phyloP scores from a whole-genome alignment of 129 eudicot species.

The Calendula officinalis region DNA sequence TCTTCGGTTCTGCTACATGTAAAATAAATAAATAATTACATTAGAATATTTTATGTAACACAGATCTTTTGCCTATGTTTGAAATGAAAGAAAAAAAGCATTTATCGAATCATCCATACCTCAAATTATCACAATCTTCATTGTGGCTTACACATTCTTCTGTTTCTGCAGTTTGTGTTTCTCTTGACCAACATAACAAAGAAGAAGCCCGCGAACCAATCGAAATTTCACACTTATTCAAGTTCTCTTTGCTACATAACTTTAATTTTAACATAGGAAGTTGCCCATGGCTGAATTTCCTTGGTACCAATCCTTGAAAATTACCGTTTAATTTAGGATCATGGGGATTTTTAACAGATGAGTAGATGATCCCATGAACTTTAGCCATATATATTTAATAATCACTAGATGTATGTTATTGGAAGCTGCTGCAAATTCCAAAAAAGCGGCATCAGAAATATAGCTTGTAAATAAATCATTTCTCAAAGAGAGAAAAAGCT shows the following conservation, averaged over 20 bases:
- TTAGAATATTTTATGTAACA: no score
- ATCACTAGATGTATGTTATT: no score
- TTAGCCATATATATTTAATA: slow-evolving; percentile 43
- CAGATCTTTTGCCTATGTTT: no score
- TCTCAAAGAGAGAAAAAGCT: neutral
- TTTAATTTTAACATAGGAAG: slow-evolving; percentile 36
- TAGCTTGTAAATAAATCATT: slow-evolving; percentile 16
- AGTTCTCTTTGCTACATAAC: slow-evolving; percentile 28
- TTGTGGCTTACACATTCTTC: slow-evolving; percentile 42
- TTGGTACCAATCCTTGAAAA: slow-evolving; percentile 40
- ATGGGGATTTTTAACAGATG: slow-evolving; percentile 58
- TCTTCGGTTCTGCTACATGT: no score
- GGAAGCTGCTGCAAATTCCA: slow-evolving; percentile 27
- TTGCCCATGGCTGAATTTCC: slow-evolving; percentile 40
- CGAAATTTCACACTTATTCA: slow-evolving; percentile 29
- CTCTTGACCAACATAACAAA: slow-evolving; percentile 59
- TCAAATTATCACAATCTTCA: slow-evolving; percentile 25
- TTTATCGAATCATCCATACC: no score
- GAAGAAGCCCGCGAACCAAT: slow-evolving; percentile 34
- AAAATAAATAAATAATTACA: no score
- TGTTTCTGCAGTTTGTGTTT: slow-evolving; percentile 54
- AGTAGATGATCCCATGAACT: slow-evolving; percentile 58
- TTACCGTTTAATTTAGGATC: slow-evolving; percentile 44
- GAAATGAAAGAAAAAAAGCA: no score
- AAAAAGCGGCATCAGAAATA: slow-evolving; percentile 21